A percentile compares a stretch with the other conserved stretches of the same genome.
phyloP scores from a whole-genome alignment of 768 basidiomycete species.

The Mycena epipterygia region DNA sequence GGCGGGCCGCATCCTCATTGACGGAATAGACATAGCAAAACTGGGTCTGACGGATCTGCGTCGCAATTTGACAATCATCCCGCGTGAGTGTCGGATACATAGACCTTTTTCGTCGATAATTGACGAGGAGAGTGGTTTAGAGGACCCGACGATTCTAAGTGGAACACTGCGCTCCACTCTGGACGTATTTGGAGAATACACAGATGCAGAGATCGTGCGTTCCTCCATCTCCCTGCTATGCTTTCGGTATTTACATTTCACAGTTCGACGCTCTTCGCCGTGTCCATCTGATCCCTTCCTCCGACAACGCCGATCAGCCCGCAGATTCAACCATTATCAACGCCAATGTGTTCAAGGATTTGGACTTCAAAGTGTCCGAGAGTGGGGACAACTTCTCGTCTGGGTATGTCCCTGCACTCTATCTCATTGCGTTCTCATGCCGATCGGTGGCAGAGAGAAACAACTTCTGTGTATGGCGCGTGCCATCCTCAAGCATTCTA shows the following conservation, averaged over 20 bases:
- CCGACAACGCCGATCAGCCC: slow-evolving; percentile 59
- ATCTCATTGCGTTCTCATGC: slow-evolving; percentile 31
- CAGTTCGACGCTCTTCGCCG: slow-evolving; percentile 86
- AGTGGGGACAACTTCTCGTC: slow-evolving; percentile 92
- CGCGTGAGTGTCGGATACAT: slow-evolving; percentile 68
- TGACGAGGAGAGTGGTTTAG: slow-evolving; percentile 57
- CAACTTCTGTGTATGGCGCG: slow-evolving; percentile 90
- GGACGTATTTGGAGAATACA: slow-evolving; percentile 89
- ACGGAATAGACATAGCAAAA: slow-evolving; percentile 73
- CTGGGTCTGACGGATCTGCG: slow-evolving; percentile 80
- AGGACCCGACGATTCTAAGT: slow-evolving; percentile 91
- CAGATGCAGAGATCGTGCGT: slow-evolving; percentile 83
- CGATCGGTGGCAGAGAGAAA: slow-evolving; percentile 63
- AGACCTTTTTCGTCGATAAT: slow-evolving; percentile 54
- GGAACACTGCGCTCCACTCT: slow-evolving; percentile 85
- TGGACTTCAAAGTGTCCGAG: slow-evolving; percentile 82
- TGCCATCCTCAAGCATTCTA: slow-evolving; percentile 85
- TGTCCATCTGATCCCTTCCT: slow-evolving; percentile 80
- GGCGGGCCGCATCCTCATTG: slow-evolving; percentile 70
- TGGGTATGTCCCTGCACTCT: slow-evolving; percentile 56
- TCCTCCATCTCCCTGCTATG: slow-evolving; percentile 48
- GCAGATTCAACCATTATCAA: slow-evolving; percentile 66
- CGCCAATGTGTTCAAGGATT: slow-evolving; percentile 78
- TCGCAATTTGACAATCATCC: slow-evolving; percentile 77
- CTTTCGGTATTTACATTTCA: slow-evolving; percentile 38